A percentile compares a stretch with the other conserved stretches of the same genome.
phyloP scores from a whole-genome alignment of 345 rosid genomes.

The Clarkia xantiana region DNA sequence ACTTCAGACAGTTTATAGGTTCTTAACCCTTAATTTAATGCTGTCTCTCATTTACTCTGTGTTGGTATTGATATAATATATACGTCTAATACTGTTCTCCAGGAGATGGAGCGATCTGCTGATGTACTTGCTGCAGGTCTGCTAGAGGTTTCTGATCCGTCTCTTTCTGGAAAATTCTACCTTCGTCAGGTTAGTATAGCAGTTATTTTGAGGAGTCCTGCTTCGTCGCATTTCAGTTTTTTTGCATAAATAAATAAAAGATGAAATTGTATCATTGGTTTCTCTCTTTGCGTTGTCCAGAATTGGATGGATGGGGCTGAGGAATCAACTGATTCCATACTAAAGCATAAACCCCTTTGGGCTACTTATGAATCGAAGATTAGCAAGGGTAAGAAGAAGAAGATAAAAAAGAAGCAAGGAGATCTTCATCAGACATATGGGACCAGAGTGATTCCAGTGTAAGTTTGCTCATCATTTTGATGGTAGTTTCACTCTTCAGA shows the following conservation, averaged over 20 bases:
- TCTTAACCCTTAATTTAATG: background rate
- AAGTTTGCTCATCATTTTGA: constrained; percentile 16
- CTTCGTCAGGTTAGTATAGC: constrained; percentile 65
- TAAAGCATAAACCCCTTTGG: constrained; percentile 96
- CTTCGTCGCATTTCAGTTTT: background rate
- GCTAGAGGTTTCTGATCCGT: constrained; percentile 89
- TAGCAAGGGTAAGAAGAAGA: constrained; percentile 49
- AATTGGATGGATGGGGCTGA: constrained; percentile 71
- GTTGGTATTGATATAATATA: background rate
- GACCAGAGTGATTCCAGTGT: constrained; percentile 99
- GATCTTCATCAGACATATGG: constrained; percentile 77
- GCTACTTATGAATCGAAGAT: constrained; percentile 40
- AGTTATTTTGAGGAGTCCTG: background rate
- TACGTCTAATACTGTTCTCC: constrained; percentile 14
- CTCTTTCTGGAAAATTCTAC: constrained; percentile 79
- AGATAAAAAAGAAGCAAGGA: constrained; percentile 46
- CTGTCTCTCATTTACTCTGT: too few relatives aligned
- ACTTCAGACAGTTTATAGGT: too few relatives aligned
- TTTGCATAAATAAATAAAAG: background rate
- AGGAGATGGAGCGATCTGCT: constrained; percentile 97
- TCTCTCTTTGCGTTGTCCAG: constrained; percentile 23
- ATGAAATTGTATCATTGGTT: constrained; percentile 1
- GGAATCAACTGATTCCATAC: constrained; percentile 58
- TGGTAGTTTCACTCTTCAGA: background rate
- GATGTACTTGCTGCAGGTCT: constrained; percentile 98